phyloP scores from a whole-genome alignment of 106 monocot genomes.

The Apostasia shenzhenica region DNA sequence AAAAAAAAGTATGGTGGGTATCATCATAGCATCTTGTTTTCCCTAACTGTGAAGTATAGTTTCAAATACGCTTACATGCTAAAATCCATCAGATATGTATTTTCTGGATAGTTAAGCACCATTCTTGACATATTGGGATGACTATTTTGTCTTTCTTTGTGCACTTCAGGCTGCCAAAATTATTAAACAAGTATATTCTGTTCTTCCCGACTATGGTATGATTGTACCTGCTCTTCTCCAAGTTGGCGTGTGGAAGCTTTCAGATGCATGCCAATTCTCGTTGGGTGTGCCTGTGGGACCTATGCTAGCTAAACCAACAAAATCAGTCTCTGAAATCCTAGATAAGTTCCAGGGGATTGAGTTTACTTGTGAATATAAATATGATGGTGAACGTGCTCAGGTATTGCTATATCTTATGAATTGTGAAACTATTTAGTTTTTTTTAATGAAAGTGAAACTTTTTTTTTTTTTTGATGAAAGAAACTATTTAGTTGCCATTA shows the following conservation, averaged over 20 bases:
- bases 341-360: slow-evolving; percentile 95
- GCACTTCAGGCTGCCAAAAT: slow-evolving; percentile 66
- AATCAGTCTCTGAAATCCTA: slow-evolving; percentile 91
- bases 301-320: slow-evolving; percentile 97
- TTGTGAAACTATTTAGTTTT: slow-evolving; percentile 3
- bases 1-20: too few species aligned
- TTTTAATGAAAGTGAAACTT: not conserved
- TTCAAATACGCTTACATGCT: too few species aligned
- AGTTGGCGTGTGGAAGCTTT: slow-evolving; percentile 81
- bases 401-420: slow-evolving; percentile 20
- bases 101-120: too few species aligned
- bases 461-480: too few species aligned
- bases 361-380: slow-evolving; percentile 96
- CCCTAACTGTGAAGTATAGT: too few species aligned
- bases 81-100: too few species aligned
- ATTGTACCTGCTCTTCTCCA: slow-evolving; percentile 73
- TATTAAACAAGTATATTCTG: slow-evolving; percentile 96
- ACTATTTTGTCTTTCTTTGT: not conserved
- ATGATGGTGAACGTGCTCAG: slow-evolving; percentile 99
- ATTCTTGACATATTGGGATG: too few species aligned
- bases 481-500: too few species aligned
- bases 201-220: slow-evolving; percentile 84
- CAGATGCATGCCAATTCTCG: slow-evolving; percentile 79
- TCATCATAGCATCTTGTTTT: too few species aligned
- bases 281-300: slow-evolving; percentile 92